Evolutionary conservation across 345 rosid genomes (phyloP).

Genomic region (Populus pruinosa): DNA sequence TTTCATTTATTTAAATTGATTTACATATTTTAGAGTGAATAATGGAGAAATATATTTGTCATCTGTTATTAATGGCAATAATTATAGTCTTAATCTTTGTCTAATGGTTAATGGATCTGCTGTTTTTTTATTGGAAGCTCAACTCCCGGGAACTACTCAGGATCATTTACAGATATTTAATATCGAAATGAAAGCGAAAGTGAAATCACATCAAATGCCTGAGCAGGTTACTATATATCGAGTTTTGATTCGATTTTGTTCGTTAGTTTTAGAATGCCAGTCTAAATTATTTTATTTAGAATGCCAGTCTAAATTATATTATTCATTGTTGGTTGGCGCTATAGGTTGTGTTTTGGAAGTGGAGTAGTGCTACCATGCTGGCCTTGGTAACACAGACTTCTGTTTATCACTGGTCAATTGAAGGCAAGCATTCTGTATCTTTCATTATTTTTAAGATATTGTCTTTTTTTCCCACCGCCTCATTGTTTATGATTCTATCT

Average conservation of each 20-base stretch:
- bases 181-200: constrained; percentile 84
- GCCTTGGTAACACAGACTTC: constrained; percentile 81
- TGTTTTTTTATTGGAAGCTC: constrained; percentile 45
- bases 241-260: neutral
- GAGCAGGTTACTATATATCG: constrained; percentile 57
- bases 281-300: neutral
- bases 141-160: constrained; percentile 86
- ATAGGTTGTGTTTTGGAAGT: constrained; percentile 93
- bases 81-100: neutral
- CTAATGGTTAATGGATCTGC: neutral
- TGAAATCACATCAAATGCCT: constrained; percentile 91
- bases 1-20: neutral
- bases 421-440: constrained; percentile 43
- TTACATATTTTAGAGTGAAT: neutral
- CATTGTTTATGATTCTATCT: neutral
- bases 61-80: neutral
- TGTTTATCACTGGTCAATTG: constrained; percentile 94
- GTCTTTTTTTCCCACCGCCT: neutral
- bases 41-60: neutral
- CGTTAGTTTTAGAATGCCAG: neutral
- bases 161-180: constrained; percentile 95
- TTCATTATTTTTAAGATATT: neutral
- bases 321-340: neutral
- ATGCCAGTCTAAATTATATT: neutral
- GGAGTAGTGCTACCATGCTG: constrained; percentile 83